Base-by-base conservation (phyloP, 768 basidiomycete species). In the Suillus clintonianus region DNA sequence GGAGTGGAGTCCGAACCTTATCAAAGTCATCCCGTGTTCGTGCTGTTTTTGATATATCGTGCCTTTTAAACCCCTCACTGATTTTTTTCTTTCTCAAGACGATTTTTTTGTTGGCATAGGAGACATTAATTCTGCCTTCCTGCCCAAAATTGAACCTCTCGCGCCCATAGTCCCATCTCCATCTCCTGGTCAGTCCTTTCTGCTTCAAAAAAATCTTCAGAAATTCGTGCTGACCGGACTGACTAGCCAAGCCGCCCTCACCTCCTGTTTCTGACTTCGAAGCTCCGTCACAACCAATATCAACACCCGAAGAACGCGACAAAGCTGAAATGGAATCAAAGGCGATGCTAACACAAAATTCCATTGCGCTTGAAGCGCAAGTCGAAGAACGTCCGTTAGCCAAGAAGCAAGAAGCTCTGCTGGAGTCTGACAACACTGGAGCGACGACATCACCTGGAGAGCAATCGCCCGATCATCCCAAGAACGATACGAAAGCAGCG, bases 71-170 rank as follows among this genome's bases (percentile, higher is more conserved):
- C 32, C 24, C 22, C 22, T 14, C 27, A 13, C 58, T 68, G 11
- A 65, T 17, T 4, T 17, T 17, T 30, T 61, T 43, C 58, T 43
- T 42, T 53, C 62, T 37, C 68, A 64, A 98, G 97, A 96, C 71
- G 97, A 99, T 72, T 99, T 99, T 79, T 99, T 98, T 72, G 84
- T 97, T 64, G 96, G 96, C 17, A 98, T 97, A 66, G 97, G 97
- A 57, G 97, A 99, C 78, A 99, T 99, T 76, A 99, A 99, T 74
- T 93, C 94, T 5, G 85, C 95, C 0, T 96, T 97, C 78, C 82
- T 97, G 22, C 95, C 95, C 36, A 94, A 94, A 76, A 69, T 89
- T 58, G 83, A 89, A 65, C 81, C 89, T 17, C 56, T 78, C 10
- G 57, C 74, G 15, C 73, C 76, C 39, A 15, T 69, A 42, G 66